A percentile compares a stretch with the other conserved stretches of the same genome.
Conservation (phyloP, 371 early-diverging fungal genomes). For the Haplosporangium sp. region DNA sequence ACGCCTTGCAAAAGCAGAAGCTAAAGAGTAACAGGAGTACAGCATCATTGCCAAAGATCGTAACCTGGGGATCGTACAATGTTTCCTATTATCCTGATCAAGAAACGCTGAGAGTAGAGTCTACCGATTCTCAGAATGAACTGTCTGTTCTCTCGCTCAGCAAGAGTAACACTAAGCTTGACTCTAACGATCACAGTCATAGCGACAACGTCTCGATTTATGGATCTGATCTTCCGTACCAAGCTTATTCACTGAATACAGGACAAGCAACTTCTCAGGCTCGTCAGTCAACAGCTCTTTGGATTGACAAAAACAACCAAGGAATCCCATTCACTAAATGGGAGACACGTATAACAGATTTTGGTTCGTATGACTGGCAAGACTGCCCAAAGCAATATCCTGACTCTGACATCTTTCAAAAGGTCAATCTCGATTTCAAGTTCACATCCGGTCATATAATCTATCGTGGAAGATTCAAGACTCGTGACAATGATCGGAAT, state of each 20-base stretch:
- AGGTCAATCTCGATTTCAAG: slow-evolving; percentile 66
- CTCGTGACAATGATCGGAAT: slow-evolving; percentile 22
- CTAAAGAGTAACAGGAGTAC: background rate
- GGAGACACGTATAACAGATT: slow-evolving; percentile 53
- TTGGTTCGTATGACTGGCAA: slow-evolving; percentile 62
- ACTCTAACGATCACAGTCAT: background rate
- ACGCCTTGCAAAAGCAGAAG: background rate
- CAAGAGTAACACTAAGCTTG: background rate
- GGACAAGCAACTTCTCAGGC: background rate
- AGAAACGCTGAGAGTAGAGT: slow-evolving; percentile 36
- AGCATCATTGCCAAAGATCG: slow-evolving; percentile 29
- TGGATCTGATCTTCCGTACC: slow-evolving; percentile 25
- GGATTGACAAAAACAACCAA: slow-evolving; percentile 12
- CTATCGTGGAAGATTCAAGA: slow-evolving; percentile 62
- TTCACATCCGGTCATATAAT: slow-evolving; percentile 77
- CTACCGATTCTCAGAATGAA: slow-evolving; percentile 21
- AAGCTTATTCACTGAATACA: slow-evolving; percentile 11
- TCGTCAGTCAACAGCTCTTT: slow-evolving; percentile 4
- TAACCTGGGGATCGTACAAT: slow-evolving; percentile 63
- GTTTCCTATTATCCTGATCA: slow-evolving; percentile 30
- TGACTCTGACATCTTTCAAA: slow-evolving; percentile 31
- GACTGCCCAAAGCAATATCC: slow-evolving; percentile 37
- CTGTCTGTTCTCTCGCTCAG: slow-evolving; percentile 25
- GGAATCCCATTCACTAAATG: slow-evolving; percentile 20
- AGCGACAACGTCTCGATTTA: slow-evolving; percentile 1